A percentile compares a stretch with the other conserved stretches of the same genome.
Conservation (phyloP, 2,329 filamentous ascomycete species). For the Xylaria sp. region DNA sequence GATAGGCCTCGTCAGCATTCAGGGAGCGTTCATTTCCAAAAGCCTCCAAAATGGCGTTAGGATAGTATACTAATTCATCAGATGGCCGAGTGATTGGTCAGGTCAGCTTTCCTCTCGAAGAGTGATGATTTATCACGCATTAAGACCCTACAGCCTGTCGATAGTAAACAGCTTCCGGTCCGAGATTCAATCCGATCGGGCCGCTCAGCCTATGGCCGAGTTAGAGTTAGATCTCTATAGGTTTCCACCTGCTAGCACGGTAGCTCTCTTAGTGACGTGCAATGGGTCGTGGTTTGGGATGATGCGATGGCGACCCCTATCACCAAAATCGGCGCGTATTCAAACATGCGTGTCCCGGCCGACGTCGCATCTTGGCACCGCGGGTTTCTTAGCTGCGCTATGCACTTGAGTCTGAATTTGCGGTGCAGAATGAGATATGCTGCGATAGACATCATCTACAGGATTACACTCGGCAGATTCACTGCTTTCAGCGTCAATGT, state of each 20-base stretch:
- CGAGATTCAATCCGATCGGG: background rate
- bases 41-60: background rate
- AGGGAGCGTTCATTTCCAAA: background rate
- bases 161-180: background rate
- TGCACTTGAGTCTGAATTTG: background rate
- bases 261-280: background rate
- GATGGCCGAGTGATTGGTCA: background rate
- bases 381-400: background rate
- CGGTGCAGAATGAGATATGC: background rate
- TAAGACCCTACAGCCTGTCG: background rate
- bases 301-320: conserved; percentile 25
- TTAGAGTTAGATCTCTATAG: background rate
- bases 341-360: conserved; percentile 18
- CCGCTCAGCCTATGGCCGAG: background rate
- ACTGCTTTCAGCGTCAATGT: no score
- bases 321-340: conserved; percentile 29
- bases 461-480: background rate
- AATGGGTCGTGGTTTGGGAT: background rate
- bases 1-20: background rate
- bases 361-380: background rate
- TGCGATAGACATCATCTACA: background rate
- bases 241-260: background rate
- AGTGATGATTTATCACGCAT: background rate
- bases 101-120: background rate
- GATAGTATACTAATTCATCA: background rate